Conservation (phyloP, 2,329 filamentous ascomycete genomes). For the Teratosphaeria pseudoeucalypti region DNA sequence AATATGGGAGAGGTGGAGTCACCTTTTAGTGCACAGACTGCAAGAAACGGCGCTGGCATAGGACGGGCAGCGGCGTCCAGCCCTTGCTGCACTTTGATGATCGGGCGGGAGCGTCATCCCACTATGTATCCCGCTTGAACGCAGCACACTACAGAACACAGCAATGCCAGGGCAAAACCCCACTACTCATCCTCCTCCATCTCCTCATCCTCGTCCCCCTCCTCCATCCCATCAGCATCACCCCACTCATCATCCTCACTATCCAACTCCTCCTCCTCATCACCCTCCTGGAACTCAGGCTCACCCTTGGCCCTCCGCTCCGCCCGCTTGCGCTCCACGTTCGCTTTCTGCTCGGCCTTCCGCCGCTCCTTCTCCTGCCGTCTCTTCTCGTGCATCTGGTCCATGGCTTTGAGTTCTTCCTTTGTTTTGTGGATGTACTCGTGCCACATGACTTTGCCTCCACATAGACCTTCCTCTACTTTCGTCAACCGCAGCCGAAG, state of each 20-base stretch:
- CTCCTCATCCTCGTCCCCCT: slow-evolving; percentile 6
- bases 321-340: slow-evolving; percentile 76
- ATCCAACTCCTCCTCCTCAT: slow-evolving; percentile 34
- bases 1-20: neutral
- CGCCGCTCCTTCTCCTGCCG: slow-evolving; percentile 72
- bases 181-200: slow-evolving; percentile 1
- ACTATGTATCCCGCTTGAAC: neutral
- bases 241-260: slow-evolving; percentile 44
- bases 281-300: slow-evolving; percentile 28
- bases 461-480: slow-evolving; percentile 87
- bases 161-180: neutral
- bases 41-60: neutral
- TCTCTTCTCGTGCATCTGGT: slow-evolving; percentile 71
- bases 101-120: neutral
- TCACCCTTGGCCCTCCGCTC: slow-evolving; percentile 40
- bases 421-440: slow-evolving; percentile 81
- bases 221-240: slow-evolving; percentile 38
- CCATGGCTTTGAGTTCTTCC: slow-evolving; percentile 65
- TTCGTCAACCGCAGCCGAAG: slow-evolving; percentile 86
- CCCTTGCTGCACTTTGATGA: neutral
- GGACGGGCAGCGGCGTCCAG: neutral
- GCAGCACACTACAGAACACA: neutral
- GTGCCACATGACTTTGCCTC: slow-evolving; percentile 93
- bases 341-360: slow-evolving; percentile 74
- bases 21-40: neutral